phyloP scores from a whole-genome alignment of 495 filamentous ascomycete genomes.

The Usnea hakonensis region DNA sequence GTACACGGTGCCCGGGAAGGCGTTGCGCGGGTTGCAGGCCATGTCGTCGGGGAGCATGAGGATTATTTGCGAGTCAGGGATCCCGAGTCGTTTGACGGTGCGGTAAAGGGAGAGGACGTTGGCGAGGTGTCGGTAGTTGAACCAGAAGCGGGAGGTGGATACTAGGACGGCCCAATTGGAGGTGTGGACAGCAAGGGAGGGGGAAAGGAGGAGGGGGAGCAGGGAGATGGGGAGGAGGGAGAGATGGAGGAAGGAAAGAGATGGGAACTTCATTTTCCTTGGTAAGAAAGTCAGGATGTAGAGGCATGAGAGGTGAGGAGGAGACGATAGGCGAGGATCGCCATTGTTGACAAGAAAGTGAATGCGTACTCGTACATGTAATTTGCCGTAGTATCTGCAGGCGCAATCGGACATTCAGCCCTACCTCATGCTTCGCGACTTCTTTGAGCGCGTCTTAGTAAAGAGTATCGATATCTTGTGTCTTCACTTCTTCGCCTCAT shows the following conservation, averaged over 20 bases:
- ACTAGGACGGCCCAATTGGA: constrained; percentile 99
- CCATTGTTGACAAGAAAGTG: background rate
- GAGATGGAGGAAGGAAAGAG: constrained; percentile 32
- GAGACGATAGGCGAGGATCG: background rate
- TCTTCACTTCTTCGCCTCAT: background rate
- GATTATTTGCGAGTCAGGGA: constrained; percentile 98
- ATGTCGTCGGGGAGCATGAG: constrained; percentile 99
- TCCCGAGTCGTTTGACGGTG: constrained; percentile 95
- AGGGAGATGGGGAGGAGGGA: constrained; percentile 38
- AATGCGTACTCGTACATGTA: background rate
- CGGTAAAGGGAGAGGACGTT: constrained; percentile 97
- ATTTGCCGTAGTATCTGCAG: background rate
- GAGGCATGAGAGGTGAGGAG: background rate
- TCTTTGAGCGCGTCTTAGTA: constrained; percentile 5
- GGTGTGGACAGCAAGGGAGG: constrained; percentile 68
- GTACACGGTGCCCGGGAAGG: constrained; percentile 95
- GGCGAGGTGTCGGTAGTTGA: constrained; percentile 97
- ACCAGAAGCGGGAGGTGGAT: constrained; percentile 98
- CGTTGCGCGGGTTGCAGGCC: constrained; percentile 97
- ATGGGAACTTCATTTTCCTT: constrained; percentile 20
- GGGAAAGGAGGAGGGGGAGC: constrained; percentile 37
- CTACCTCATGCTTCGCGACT: constrained; percentile 8
- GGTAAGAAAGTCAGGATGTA: background rate
- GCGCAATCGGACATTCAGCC: background rate
- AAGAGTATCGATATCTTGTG: background rate